phyloP scores from a whole-genome alignment of 805 yeast genomes.

The Saturnispora saitoi region DNA sequence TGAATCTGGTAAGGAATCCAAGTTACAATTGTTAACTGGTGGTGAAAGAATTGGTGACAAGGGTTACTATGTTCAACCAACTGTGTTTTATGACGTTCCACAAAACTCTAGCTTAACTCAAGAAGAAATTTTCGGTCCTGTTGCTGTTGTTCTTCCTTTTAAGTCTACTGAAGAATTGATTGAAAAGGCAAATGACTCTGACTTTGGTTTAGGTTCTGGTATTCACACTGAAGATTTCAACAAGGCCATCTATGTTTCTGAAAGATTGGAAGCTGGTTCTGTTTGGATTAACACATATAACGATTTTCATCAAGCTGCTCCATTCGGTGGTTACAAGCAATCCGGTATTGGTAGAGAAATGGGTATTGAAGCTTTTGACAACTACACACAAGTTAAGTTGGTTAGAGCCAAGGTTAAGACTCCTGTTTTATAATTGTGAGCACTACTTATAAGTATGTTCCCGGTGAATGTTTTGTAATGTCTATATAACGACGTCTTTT shows the following conservation, averaged over 20 bases:
- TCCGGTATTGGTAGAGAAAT: slow-evolving; percentile 68
- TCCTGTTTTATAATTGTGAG: slow-evolving; percentile 19
- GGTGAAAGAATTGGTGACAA: slow-evolving; percentile 67
- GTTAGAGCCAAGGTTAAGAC: slow-evolving; percentile 41
- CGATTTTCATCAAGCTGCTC: slow-evolving; percentile 58
- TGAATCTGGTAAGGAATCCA: slow-evolving; percentile 55
- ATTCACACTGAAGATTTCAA: slow-evolving; percentile 64
- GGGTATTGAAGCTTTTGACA: slow-evolving; percentile 59
- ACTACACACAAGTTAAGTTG: slow-evolving; percentile 69
- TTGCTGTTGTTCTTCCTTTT: slow-evolving; percentile 68
- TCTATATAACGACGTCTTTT: not conserved
- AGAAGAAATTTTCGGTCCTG: slow-evolving; percentile 92
- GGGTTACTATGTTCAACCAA: slow-evolving; percentile 73
- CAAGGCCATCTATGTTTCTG: slow-evolving; percentile 59
- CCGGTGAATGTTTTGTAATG: not conserved
- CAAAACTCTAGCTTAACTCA: slow-evolving; percentile 64
- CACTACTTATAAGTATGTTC: not conserved
- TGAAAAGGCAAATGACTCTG: slow-evolving; percentile 63
- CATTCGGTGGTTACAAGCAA: slow-evolving; percentile 64
- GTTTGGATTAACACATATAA: slow-evolving; percentile 74
- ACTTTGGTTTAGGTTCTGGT: slow-evolving; percentile 84
- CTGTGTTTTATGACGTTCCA: slow-evolving; percentile 75
- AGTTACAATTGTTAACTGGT: slow-evolving; percentile 70
- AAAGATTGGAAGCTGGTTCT: slow-evolving; percentile 67
- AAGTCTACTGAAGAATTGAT: slow-evolving; percentile 67